Evolutionary conservation across 2,329 filamentous ascomycete genomes (phyloP).

Genomic region (Fusarium chlamydosporum): DNA sequence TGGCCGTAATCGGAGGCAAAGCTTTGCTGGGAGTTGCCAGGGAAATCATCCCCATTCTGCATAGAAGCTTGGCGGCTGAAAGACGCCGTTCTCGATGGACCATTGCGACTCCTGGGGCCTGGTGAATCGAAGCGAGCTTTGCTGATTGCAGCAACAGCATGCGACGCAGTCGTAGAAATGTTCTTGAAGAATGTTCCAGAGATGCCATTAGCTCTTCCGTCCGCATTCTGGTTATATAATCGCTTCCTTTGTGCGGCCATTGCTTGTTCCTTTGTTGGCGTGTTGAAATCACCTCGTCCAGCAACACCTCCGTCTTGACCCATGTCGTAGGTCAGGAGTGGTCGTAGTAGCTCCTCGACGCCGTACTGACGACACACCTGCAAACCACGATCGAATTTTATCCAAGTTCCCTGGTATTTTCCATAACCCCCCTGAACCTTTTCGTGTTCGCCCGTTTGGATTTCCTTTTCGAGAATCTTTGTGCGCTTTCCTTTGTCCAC

Average conservation of each 20-base stretch:
- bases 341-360: slow-evolving; percentile 81
- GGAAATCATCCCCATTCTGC: slow-evolving; percentile 77
- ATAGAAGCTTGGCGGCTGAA: slow-evolving; percentile 80
- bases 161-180: slow-evolving; percentile 92
- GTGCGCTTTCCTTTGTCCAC: slow-evolving; percentile 98
- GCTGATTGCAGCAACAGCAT: slow-evolving; percentile 95
- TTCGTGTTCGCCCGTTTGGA: slow-evolving; percentile 94
- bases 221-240: slow-evolving; percentile 80
- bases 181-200: slow-evolving; percentile 97
- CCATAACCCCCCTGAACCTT: slow-evolving; percentile 99
- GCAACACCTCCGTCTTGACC: slow-evolving; percentile 79
- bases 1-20: slow-evolving; percentile 82
- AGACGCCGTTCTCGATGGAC: slow-evolving; percentile 75
- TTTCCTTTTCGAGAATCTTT: slow-evolving; percentile 98
- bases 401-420: slow-evolving; percentile 99
- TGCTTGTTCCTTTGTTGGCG: slow-evolving; percentile 97
- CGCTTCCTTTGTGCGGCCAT: slow-evolving; percentile 96
- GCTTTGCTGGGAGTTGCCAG: slow-evolving; percentile 86
- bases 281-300: slow-evolving; percentile 84
- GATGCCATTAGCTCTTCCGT: slow-evolving; percentile 75
- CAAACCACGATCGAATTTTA: slow-evolving; percentile 90
- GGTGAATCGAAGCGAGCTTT: slow-evolving; percentile 95
- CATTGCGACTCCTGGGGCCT: slow-evolving; percentile 74
- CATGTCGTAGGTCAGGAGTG: slow-evolving; percentile 85
- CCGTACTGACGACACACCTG: slow-evolving; percentile 88